Percentiles rank a stretch among this genome's conserved stretches.
Conservation (phyloP, 2,329 filamentous ascomycete genomes). For the Beauveria varroae region DNA sequence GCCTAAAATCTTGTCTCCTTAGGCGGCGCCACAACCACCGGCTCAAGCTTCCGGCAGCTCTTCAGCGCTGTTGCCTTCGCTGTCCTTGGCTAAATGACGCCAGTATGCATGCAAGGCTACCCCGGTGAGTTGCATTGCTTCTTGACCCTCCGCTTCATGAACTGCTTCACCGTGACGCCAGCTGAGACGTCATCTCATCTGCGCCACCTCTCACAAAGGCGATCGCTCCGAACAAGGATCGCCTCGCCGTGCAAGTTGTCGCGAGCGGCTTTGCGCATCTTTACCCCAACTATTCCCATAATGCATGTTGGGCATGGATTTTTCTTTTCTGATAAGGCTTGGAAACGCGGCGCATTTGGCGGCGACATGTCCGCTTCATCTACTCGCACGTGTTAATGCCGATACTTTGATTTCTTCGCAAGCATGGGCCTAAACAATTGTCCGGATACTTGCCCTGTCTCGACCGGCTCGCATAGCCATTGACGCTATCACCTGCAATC, state of each 20-base stretch:
- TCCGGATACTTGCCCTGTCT: too few species aligned
- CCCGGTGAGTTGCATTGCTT: neutral
- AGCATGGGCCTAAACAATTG: too few species aligned
- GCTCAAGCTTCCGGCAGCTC: neutral
- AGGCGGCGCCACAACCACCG: neutral
- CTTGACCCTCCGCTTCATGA: neutral
- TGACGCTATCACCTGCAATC: neutral
- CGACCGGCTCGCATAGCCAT: too few species aligned
- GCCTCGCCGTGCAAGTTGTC: neutral
- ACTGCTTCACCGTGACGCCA: slow-evolving; percentile 1
- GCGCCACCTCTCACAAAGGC: neutral
- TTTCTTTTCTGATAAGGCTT: neutral
- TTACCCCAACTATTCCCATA: neutral
- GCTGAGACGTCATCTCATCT: neutral
- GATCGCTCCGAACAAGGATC: neutral
- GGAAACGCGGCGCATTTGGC: neutral
- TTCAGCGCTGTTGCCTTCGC: neutral
- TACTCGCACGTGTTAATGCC: neutral
- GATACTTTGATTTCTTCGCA: neutral
- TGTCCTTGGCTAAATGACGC: slow-evolving; percentile 2
- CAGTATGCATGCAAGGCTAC: slow-evolving; percentile 5
- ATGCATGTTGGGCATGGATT: neutral
- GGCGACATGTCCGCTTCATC: neutral
- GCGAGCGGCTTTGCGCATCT: neutral
- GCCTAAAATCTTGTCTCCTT: neutral